Evolutionary conservation across 306 rosid genomes (phyloP).

Genomic region (Malus domestica): ASM211411v1 NC_041805.1:12910001-12910500

Average conservation of each 20-base stretch:
- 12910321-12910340: neutral
- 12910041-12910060: conserved; percentile 2
- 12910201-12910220: neutral
- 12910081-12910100: conserved; percentile 17
- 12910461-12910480: neutral
- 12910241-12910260: neutral
- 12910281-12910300: neutral
- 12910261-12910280: neutral
- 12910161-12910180: neutral
- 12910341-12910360: neutral
- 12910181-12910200: neutral
- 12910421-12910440: too few relatives aligned
- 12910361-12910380: neutral
- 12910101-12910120: neutral
- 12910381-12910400: neutral
- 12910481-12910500: neutral
- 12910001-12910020: conserved; percentile 4
- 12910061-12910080: conserved; percentile 20
- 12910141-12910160: neutral
- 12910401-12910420: neutral
- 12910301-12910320: neutral
- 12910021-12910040: conserved; percentile 10
- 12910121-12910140: neutral
- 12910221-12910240: neutral
- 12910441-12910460: neutral